Evolutionary conservation across 176 grass and related monocot species (phyloP).

Genomic region (Pontederia paniculata): DNA sequence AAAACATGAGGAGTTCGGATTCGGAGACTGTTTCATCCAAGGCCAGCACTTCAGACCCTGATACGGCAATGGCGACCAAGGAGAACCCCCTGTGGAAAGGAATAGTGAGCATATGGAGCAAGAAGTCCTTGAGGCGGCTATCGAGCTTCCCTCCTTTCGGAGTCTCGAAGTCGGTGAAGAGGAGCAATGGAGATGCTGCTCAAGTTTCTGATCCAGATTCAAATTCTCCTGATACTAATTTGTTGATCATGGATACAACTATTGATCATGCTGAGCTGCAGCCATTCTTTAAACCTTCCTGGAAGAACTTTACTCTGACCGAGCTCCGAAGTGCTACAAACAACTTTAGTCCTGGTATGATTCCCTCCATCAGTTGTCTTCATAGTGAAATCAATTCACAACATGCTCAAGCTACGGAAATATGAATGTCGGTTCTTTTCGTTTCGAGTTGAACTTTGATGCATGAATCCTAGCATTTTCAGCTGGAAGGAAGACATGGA

Average conservation of each 20-base stretch:
- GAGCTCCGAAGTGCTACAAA: slow-evolving; percentile 21
- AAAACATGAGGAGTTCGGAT: not conserved
- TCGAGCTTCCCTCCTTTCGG: slow-evolving; percentile 9
- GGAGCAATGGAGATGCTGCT: not conserved
- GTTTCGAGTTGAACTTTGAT: no score
- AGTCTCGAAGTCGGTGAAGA: not conserved
- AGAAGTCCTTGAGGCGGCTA: slow-evolving; percentile 3
- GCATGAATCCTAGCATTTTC: no score
- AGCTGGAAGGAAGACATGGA: not conserved
- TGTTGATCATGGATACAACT: not conserved
- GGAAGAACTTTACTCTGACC: slow-evolving; percentile 16
- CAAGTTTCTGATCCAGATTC: not conserved
- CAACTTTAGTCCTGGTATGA: slow-evolving; percentile 5
- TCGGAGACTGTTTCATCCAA: not conserved
- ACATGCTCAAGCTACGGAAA: not conserved
- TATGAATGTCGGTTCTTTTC: not conserved
- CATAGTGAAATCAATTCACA: not conserved
- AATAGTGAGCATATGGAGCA: not conserved
- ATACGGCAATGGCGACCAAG: not conserved
- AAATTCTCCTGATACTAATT: not conserved
- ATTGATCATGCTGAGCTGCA: no score
- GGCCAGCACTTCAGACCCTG: slow-evolving; percentile 1
- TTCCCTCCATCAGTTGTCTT: not conserved
- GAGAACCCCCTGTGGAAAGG: not conserved
- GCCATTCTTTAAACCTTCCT: not conserved